These are phyloP conservation scores for Pseudisothecium myosuroides DNA, from an alignment of 225 moss, liverwort and hornwort genomes.

Conservation along the genomic window DNA sequence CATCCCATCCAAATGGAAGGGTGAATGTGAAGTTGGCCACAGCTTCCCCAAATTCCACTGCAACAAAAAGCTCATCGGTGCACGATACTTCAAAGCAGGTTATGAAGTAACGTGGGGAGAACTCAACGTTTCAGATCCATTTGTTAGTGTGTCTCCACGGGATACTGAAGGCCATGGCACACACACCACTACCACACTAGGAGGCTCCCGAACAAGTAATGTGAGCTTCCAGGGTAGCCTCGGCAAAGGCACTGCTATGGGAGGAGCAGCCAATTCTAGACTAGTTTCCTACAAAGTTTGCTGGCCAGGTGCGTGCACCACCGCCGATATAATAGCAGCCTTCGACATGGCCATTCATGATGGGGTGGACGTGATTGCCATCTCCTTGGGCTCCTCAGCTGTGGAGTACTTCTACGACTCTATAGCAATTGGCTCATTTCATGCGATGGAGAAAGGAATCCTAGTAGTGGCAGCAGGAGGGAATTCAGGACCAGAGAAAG, in stretches of 20 bases:
- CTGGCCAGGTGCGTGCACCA: conserved; percentile 18
- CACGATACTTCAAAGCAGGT: conserved; percentile 47
- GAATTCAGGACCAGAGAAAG: conserved; percentile 11
- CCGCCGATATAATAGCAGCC: conserved; percentile 41
- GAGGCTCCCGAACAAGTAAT: conserved; percentile 9
- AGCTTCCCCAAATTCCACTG: conserved; percentile 9
- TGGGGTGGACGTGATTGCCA: conserved; percentile 46
- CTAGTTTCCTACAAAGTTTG: conserved; percentile 52
- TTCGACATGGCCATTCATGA: conserved; percentile 55
- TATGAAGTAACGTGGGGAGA: conserved; percentile 53
- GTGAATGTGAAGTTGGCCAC: conserved; percentile 41
- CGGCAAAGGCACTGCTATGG: conserved; percentile 9
- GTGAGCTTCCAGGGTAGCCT: conserved; percentile 14
- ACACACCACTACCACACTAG: conserved; percentile 31
- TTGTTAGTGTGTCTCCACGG: neutral
- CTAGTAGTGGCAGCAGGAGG: conserved; percentile 20
- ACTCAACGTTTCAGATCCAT: conserved; percentile 29
- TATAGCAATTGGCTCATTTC: conserved; percentile 27
- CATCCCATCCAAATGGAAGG: conserved; percentile 61
- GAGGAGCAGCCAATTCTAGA: conserved; percentile 32
- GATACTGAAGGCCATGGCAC: conserved; percentile 42
- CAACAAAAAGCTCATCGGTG: conserved; percentile 75
- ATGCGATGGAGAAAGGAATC: conserved; percentile 17
- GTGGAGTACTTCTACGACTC: conserved; percentile 21
- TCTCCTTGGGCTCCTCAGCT: conserved; percentile 20